Evolutionary conservation across 768 basidiomycete species (phyloP).

Genomic region (Tricholomella constricta): DNA sequence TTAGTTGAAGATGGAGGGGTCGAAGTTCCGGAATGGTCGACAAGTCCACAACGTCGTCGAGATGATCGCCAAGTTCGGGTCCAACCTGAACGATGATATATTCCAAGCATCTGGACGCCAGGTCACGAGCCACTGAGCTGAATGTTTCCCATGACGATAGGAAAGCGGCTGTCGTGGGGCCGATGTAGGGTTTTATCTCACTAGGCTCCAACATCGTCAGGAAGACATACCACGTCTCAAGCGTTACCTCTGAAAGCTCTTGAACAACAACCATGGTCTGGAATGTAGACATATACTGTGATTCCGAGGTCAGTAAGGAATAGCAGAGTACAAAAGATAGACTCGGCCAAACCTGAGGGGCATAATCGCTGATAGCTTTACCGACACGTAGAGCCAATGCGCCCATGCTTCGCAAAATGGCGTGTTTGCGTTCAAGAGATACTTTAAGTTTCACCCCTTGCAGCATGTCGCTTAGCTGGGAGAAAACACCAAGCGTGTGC

Average conservation of each 20-base stretch:
- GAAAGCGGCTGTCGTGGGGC: constrained; percentile 84
- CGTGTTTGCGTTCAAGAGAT: constrained; percentile 63
- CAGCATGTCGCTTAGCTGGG: constrained; percentile 81
- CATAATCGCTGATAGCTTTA: constrained; percentile 67
- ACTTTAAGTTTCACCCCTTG: constrained; percentile 85
- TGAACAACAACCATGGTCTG: constrained; percentile 83
- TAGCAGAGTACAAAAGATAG: neutral
- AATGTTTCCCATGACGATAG: constrained; percentile 77
- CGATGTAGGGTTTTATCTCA: constrained; percentile 84
- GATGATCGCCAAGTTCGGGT: constrained; percentile 49
- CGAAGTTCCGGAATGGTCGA: constrained; percentile 67
- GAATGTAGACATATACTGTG: constrained; percentile 92
- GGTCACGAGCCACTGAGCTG: constrained; percentile 46
- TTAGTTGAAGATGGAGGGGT: constrained; percentile 43
- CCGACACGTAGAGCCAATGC: constrained; percentile 72
- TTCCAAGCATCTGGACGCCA: constrained; percentile 62
- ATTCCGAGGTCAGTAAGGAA: constrained; percentile 2
- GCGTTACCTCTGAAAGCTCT: constrained; percentile 75
- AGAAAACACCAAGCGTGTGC: constrained; percentile 83
- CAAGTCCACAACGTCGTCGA: constrained; percentile 83
- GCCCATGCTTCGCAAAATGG: constrained; percentile 79
- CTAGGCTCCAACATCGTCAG: constrained; percentile 61
- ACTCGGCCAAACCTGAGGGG: constrained; percentile 72
- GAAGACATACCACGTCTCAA: constrained; percentile 81
- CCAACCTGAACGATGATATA: constrained; percentile 71